Conservation (phyloP, 768 basidiomycete genomes). For the Coprinopsis strossmayeri region DNA sequence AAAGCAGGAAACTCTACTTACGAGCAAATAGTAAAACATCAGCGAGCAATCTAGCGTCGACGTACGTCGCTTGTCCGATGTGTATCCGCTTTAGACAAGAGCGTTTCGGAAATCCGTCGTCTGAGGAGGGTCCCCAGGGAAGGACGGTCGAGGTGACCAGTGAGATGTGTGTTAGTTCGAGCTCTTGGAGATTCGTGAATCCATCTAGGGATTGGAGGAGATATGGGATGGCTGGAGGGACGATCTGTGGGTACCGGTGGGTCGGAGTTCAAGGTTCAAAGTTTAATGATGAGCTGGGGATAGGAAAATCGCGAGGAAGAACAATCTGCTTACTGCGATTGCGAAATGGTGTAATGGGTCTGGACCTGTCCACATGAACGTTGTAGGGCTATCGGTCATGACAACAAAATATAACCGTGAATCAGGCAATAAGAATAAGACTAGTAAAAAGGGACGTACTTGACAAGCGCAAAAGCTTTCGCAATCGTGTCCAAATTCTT, state of each 20-base stretch:
- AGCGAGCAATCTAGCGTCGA: conserved; percentile 34
- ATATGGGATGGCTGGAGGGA: conserved; percentile 29
- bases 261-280: not conserved
- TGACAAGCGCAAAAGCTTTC: conserved; percentile 19
- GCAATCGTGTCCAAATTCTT: conserved; percentile 17
- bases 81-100: conserved; percentile 36
- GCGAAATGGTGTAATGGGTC: conserved; percentile 59
- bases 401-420: not conserved
- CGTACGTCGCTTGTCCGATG: conserved; percentile 43
- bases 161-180: conserved; percentile 40
- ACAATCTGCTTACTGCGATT: conserved; percentile 40
- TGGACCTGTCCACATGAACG: conserved; percentile 53
- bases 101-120: conserved; percentile 25
- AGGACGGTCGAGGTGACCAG: no score
- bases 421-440: not conserved
- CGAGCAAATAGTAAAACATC: conserved; percentile 15
- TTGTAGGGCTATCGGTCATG: conserved; percentile 29
- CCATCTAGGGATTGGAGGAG: conserved; percentile 33
- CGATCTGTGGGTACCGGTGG: conserved; percentile 26
- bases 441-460: conserved; percentile 14
- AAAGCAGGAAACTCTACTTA: no score
- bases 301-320: no score
- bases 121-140: no score
- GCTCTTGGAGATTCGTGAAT: conserved; percentile 38
- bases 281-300: not conserved